Evolutionary conservation across 768 basidiomycete species (phyloP).

Genomic region (Vararia minispora): DNA sequence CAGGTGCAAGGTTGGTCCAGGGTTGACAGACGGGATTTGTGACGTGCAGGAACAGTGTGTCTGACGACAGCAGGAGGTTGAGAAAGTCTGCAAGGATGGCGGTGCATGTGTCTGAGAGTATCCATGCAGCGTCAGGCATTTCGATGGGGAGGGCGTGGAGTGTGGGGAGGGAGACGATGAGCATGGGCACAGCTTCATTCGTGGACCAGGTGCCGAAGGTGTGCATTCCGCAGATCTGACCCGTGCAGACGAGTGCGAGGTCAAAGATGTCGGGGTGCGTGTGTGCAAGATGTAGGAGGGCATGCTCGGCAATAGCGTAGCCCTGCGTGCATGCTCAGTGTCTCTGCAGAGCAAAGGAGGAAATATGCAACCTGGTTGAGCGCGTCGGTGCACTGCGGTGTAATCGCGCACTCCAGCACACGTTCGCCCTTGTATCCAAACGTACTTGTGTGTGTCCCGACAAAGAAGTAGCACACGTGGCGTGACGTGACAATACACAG

Average conservation of each 20-base stretch:
- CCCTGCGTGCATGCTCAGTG: background rate
- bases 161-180: background rate
- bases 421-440: background rate
- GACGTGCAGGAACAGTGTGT: no score
- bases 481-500: no score
- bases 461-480: background rate
- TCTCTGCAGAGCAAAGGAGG: no score
- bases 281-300: background rate
- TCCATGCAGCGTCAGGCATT: constrained; percentile 3
- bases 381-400: background rate
- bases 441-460: background rate
- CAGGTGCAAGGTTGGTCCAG: background rate
- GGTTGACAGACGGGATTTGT: no score
- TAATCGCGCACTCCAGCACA: constrained; percentile 1
- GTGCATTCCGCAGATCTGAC: constrained; percentile 1
- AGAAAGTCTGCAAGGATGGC: no score
- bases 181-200: constrained; percentile 4
- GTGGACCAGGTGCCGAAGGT: background rate
- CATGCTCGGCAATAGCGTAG: constrained; percentile 1
- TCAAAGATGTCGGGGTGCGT: background rate
- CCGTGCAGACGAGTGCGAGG: background rate
- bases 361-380: no score
- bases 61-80: no score
- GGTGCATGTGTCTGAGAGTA: constrained; percentile 1
- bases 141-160: background rate